Evolutionary conservation across 805 yeast genomes (phyloP).

Genomic region (Yarrowia sp.): DNA sequence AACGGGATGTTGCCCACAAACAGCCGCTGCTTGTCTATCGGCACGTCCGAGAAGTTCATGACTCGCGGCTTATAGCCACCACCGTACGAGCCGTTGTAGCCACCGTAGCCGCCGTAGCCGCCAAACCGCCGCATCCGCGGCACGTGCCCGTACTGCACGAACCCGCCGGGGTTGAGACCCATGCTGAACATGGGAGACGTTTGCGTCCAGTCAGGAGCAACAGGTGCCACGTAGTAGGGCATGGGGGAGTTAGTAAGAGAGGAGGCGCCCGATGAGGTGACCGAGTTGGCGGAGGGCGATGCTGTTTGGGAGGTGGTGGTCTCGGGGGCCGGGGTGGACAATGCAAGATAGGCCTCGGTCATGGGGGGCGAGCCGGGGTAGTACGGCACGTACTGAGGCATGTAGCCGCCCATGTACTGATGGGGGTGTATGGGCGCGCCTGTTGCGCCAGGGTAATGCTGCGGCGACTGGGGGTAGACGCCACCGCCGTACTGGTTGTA

Average conservation of each 20-base stretch:
- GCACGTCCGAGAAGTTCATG: constrained; percentile 35
- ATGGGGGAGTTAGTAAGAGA: constrained; percentile 45
- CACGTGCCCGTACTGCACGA: constrained; percentile 17
- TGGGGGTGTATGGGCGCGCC: neutral
- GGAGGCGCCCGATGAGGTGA: constrained; percentile 39
- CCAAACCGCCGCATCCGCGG: constrained; percentile 36
- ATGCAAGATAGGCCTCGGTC: constrained; percentile 30
- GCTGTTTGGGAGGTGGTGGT: constrained; percentile 33
- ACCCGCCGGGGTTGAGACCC: constrained; percentile 11
- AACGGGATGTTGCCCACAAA: constrained; percentile 51
- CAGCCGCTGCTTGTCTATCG: constrained; percentile 47
- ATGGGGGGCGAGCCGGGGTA: constrained; percentile 35
- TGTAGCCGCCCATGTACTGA: constrained; percentile 9
- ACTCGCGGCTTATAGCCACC: constrained; percentile 32
- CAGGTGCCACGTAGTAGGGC: constrained; percentile 35
- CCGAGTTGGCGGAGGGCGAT: constrained; percentile 40
- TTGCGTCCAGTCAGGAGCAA: constrained; percentile 28
- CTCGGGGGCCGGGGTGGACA: constrained; percentile 21
- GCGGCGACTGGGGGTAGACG: constrained; percentile 26
- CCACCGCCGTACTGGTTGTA: constrained; percentile 19
- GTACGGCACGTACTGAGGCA: constrained; percentile 30
- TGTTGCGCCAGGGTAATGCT: constrained; percentile 3
- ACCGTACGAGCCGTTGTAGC: constrained; percentile 19
- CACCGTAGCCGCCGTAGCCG: constrained; percentile 23
- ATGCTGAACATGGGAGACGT: constrained; percentile 26